phyloP scores from a whole-genome alignment of 257 asterid genomes.

The Capsicum rhomboideum region DNA sequence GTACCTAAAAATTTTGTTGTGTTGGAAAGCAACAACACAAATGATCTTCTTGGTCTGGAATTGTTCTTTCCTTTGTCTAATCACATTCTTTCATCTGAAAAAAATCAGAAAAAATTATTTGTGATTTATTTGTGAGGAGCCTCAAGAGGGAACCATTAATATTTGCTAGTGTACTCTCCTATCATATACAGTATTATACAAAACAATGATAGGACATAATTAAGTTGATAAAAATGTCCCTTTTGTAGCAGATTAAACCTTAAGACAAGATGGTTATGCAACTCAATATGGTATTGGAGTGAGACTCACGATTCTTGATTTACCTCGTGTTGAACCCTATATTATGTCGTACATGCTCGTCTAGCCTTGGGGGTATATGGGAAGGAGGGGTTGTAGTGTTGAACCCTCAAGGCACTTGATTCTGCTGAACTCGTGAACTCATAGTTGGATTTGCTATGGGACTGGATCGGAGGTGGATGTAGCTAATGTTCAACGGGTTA shows the following conservation, averaged over 20 bases:
- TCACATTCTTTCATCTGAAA: background rate
- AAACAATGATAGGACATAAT: background rate
- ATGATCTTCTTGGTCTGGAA: background rate
- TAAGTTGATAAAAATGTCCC: background rate
- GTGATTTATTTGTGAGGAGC: background rate
- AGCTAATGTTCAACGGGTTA: background rate
- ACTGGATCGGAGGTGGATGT: background rate
- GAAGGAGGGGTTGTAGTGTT: background rate
- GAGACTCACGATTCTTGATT: background rate
- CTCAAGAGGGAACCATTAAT: background rate
- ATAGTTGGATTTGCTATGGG: background rate
- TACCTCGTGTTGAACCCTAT: background rate
- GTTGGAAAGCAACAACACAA: background rate
- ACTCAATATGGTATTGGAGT: background rate
- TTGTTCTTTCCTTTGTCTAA: conserved; percentile 1
- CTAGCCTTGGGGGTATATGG: background rate
- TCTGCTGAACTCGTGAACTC: too few relatives aligned
- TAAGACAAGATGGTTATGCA: background rate
- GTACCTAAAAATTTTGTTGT: background rate
- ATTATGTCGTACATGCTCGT: background rate
- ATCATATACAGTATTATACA: background rate
- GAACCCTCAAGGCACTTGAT: background rate
- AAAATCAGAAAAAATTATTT: background rate
- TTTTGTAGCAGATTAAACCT: background rate
- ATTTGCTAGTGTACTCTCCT: background rate